Base-by-base conservation (phyloP, 441 rosid genomes). In the Corymbia calophylla region DNA sequence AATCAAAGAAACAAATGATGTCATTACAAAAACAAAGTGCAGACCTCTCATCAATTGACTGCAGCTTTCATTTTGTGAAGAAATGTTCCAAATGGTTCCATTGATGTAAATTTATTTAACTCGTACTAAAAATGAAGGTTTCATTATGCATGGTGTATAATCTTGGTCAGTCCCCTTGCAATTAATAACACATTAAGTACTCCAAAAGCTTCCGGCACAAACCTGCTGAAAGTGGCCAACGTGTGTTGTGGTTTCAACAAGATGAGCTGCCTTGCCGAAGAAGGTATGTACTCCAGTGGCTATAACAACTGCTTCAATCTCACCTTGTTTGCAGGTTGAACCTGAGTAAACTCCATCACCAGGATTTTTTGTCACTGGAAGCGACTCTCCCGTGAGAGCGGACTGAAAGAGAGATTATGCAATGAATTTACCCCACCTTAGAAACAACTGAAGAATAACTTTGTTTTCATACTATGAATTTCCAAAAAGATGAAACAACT, bases 231-330 rank as follows among this genome's bases (percentile, higher is more conserved):
- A 95, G 87, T 95, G 97, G 64, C 97, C 97, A 91, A 95, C 93
- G 88, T 95, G 96, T 10, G 92, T 94, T 54, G 97, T 95, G 89
- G 87, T 91, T 86, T 95, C 97, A 55, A 95, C 96, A 92, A 95
- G 96, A 94, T 95, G 96, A 91, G 96, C 97, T 5, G 96, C 97
- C 90, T 94, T 95, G 39, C 97, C 96, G 19, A 95, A 95, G 96
- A 95, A 95, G 88, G 97, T 95, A 89, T 91, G 95, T 9, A 95
- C 96, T 88, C 97, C 97, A 12, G 97, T 95, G 2, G 96, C 97
- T 49, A 94, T 95, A 56, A 94, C 94, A 82, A 95, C 93, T 21
- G 95, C 97, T 91, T 95, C 97, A 29, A 95, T 94, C 82, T 95
- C 97, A 62, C 97, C 97, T 93, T 93, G 95, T 90, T 95, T 94